A percentile compares a stretch with the other conserved stretches of the same genome.
phyloP scores from a whole-genome alignment of 306 rosid genomes.

The Inga oerstediana region DNA sequence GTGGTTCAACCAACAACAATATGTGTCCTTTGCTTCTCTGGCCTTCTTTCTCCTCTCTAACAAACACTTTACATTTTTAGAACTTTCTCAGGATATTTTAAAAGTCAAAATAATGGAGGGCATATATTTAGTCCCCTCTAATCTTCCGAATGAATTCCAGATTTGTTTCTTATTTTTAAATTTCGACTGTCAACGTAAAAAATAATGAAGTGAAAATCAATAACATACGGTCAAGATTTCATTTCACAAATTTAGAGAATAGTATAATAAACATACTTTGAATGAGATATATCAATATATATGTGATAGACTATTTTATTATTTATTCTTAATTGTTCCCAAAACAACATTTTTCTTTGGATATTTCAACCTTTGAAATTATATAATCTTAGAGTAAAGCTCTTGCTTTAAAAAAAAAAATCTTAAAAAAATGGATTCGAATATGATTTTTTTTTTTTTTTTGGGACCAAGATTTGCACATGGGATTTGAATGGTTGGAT shows the following conservation, averaged over 20 bases:
- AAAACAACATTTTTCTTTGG: neutral
- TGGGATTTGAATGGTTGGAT: neutral
- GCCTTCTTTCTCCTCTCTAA: neutral
- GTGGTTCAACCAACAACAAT: neutral
- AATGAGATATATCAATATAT: too few relatives aligned
- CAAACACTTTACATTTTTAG: neutral
- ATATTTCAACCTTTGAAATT: neutral
- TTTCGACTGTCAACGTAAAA: too few relatives aligned
- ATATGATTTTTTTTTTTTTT: neutral
- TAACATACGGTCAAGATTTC: too few relatives aligned
- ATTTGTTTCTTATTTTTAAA: too few relatives aligned
- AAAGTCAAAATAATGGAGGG: neutral
- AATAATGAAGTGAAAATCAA: neutral
- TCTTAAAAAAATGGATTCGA: neutral
- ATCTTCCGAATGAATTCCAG: neutral
- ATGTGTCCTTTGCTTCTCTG: neutral
- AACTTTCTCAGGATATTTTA: neutral
- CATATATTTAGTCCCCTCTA: accelerated
- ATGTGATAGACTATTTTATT: too few relatives aligned
- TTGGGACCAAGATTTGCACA: too few relatives aligned
- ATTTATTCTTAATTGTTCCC: neutral
- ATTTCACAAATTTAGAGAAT: too few relatives aligned
- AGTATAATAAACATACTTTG: too few relatives aligned
- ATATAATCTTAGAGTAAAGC: neutral
- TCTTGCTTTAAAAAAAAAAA: neutral